These are phyloP conservation scores for Penicillium canariense DNA, from an alignment of 495 filamentous ascomycete genomes.

Conservation along the genomic window DNA sequence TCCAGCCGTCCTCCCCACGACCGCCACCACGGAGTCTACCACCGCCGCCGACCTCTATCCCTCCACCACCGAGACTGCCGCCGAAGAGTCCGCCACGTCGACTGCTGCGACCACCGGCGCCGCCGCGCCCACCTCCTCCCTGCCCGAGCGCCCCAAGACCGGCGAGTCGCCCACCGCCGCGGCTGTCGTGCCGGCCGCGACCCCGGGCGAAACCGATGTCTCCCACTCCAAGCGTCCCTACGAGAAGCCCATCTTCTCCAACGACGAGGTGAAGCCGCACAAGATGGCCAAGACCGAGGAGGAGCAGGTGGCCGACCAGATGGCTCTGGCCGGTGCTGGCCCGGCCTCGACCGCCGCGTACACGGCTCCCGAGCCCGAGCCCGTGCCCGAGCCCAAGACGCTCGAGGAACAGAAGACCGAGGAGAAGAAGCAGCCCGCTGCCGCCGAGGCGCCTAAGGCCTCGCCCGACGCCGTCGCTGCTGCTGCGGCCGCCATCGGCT, in stretches of 20 bases:
- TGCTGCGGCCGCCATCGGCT: slow-evolving; percentile 26
- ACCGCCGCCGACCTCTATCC: slow-evolving; percentile 23
- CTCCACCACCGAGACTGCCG: slow-evolving; percentile 19
- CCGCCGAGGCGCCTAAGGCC: neutral
- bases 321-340: slow-evolving; percentile 22
- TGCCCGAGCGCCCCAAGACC: slow-evolving; percentile 36
- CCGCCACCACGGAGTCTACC: slow-evolving; percentile 17
- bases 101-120: slow-evolving; percentile 10
- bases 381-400: slow-evolving; percentile 16
- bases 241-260: slow-evolving; percentile 33
- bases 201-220: slow-evolving; percentile 21
- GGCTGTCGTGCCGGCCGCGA: slow-evolving; percentile 3
- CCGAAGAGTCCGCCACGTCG: slow-evolving; percentile 19
- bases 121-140: slow-evolving; percentile 6
- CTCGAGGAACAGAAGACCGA: slow-evolving; percentile 60
- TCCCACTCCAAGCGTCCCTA: slow-evolving; percentile 30
- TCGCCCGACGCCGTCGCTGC: slow-evolving; percentile 16
- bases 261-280: slow-evolving; percentile 28
- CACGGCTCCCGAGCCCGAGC: slow-evolving; percentile 24
- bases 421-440: slow-evolving; percentile 58
- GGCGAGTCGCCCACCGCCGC: slow-evolving; percentile 12
- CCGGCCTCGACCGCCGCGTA: slow-evolving; percentile 26
- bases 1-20: slow-evolving; percentile 24
- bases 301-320: slow-evolving; percentile 21
- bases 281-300: slow-evolving; percentile 34